A percentile compares a stretch with the other conserved stretches of the same genome.
Conservation (phyloP, 768 basidiomycete genomes). For the Mycena polygramma region DNA sequence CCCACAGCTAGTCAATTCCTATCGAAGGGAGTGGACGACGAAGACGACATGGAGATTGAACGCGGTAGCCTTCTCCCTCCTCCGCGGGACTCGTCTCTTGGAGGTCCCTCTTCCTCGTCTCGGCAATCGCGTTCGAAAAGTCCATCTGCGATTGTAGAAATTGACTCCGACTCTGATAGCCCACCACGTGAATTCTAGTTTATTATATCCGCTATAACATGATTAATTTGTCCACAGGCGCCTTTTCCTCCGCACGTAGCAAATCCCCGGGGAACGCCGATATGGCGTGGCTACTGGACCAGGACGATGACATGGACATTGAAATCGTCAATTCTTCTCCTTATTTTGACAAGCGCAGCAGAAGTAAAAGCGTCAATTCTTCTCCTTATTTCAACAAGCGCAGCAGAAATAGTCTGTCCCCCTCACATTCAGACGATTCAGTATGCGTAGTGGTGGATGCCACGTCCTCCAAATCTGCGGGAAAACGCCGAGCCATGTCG, state of each 20-base stretch:
- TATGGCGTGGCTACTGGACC: conserved; percentile 76
- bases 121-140: conserved; percentile 44
- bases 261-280: conserved; percentile 47
- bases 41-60: conserved; percentile 69
- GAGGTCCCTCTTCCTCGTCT: conserved; percentile 34
- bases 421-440: conserved; percentile 25
- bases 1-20: conserved; percentile 58
- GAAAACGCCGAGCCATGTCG: conserved; percentile 22
- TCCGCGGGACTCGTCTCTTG: conserved; percentile 5
- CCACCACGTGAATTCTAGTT: conserved; percentile 19
- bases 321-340: conserved; percentile 69
- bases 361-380: conserved; percentile 45
- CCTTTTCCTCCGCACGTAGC: conserved; percentile 45
- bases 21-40: conserved; percentile 62
- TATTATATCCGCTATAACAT: background rate
- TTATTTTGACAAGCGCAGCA: conserved; percentile 30
- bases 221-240: conserved; percentile 18
- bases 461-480: conserved; percentile 25
- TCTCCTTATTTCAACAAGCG: conserved; percentile 52
- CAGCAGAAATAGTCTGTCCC: conserved; percentile 2
- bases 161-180: conserved; percentile 45
- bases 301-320: conserved; percentile 70
- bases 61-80: conserved; percentile 47
- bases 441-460: conserved; percentile 20
- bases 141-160: conserved; percentile 26